These are phyloP conservation scores for Dendrobium huoshanense DNA, from an alignment of 106 monocot genomes.

Conservation along the genomic window DNA sequence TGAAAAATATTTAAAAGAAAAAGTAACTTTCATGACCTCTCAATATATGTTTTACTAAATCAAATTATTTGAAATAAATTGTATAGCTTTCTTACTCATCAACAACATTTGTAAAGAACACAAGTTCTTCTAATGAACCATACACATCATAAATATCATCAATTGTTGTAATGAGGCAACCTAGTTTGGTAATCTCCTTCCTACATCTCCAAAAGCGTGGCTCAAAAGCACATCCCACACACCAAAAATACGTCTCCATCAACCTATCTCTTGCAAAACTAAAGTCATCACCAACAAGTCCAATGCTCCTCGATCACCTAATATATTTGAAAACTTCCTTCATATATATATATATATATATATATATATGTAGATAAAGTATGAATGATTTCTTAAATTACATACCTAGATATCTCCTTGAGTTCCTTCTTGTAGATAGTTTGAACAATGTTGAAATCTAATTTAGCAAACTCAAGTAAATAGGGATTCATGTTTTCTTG, in stretches of 20 bases:
- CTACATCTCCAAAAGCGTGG: conserved; percentile 16
- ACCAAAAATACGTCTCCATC: conserved; percentile 27
- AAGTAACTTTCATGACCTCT: too few species aligned
- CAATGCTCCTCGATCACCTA: conserved; percentile 37
- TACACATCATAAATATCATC: conserved; percentile 41
- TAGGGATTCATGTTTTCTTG: conserved; percentile 3
- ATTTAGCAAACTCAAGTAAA: conserved; percentile 37
- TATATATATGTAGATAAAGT: background rate
- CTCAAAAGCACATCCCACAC: conserved; percentile 11
- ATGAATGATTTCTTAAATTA: background rate
- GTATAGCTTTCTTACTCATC: conserved; percentile 12
- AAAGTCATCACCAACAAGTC: conserved; percentile 13
- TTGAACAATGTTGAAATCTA: conserved; percentile 53
- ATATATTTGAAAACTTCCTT: background rate
- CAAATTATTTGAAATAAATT: background rate
- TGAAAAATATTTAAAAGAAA: too few species aligned
- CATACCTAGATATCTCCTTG: conserved; percentile 16
- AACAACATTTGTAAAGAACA: conserved; percentile 27
- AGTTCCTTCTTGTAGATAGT: conserved; percentile 17
- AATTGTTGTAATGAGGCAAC: conserved; percentile 10
- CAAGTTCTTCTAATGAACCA: conserved; percentile 33
- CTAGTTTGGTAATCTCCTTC: conserved; percentile 19
- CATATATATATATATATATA: background rate
- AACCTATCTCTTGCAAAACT: conserved; percentile 38
- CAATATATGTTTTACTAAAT: too few species aligned